phyloP scores from a whole-genome alignment of 2,329 filamentous ascomycete genomes.

The Thermoascus crustaceus region DNA sequence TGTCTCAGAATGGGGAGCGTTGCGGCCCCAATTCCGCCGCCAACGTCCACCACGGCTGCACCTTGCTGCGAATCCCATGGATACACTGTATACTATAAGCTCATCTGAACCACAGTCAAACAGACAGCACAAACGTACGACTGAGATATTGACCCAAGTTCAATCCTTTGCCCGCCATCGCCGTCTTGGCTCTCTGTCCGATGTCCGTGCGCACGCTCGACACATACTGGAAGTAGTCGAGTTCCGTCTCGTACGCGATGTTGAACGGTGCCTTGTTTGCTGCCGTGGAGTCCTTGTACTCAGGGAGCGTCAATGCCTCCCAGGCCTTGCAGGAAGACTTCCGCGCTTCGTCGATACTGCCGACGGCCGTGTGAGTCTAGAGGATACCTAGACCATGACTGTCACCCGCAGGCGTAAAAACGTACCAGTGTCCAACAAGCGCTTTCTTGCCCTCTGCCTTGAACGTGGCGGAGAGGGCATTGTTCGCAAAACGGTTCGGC shows the following conservation, averaged over 20 bases:
- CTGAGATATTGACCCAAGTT: constrained; percentile 1
- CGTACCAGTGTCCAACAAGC: neutral
- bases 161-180: neutral
- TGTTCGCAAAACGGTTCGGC: constrained; percentile 1
- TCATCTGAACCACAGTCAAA: neutral
- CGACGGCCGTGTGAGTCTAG: neutral
- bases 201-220: neutral
- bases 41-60: neutral
- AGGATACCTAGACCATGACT: no score
- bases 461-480: neutral
- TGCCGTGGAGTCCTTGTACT: neutral
- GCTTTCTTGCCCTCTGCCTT: neutral
- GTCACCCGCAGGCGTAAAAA: no score
- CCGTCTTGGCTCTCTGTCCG: neutral
- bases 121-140: neutral
- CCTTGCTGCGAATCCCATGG: neutral
- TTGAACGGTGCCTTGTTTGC: constrained; percentile 1
- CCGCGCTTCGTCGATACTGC: neutral
- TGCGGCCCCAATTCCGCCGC: neutral
- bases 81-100: neutral
- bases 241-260: neutral
- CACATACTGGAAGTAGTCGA: constrained; percentile 1
- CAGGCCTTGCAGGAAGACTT: neutral
- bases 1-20: neutral
- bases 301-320: neutral